Evolutionary conservation across 2,329 filamentous ascomycete species (phyloP).

Genomic region (Cladophialophora chaetospira): DNA sequence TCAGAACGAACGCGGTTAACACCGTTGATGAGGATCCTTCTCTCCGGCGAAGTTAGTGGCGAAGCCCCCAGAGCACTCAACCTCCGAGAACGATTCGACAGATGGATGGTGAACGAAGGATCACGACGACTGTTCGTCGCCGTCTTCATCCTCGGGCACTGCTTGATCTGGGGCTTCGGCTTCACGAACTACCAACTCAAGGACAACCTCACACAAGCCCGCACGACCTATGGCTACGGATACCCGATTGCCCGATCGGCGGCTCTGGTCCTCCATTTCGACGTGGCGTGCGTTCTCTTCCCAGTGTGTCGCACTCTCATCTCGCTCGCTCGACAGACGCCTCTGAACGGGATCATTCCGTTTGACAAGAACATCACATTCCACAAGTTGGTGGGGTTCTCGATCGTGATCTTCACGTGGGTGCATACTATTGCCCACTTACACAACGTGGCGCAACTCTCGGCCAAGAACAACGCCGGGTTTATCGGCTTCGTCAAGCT

Average conservation of each 20-base stretch:
- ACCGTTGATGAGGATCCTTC: slow-evolving; percentile 76
- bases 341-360: slow-evolving; percentile 81
- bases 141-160: slow-evolving; percentile 71
- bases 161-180: slow-evolving; percentile 76
- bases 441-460: slow-evolving; percentile 80
- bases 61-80: slow-evolving; percentile 70
- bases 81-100: slow-evolving; percentile 71
- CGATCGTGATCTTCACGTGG: slow-evolving; percentile 86
- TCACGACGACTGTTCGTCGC: slow-evolving; percentile 80
- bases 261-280: slow-evolving; percentile 76
- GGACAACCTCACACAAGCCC: slow-evolving; percentile 66
- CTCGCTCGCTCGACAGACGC: slow-evolving; percentile 75
- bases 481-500: slow-evolving; percentile 75
- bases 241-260: slow-evolving; percentile 76
- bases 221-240: slow-evolving; percentile 71
- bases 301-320: slow-evolving; percentile 81
- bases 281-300: slow-evolving; percentile 71
- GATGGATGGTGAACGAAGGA: slow-evolving; percentile 89
- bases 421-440: slow-evolving; percentile 86
- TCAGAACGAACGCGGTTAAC: slow-evolving; percentile 77
- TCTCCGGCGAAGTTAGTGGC: slow-evolving; percentile 79
- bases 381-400: slow-evolving; percentile 82
- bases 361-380: slow-evolving; percentile 64
- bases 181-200: slow-evolving; percentile 79
- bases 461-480: slow-evolving; percentile 72